Conservation (phyloP, 192 early-diverging fungal genomes). For the Linnemannia hyalina region DNA sequence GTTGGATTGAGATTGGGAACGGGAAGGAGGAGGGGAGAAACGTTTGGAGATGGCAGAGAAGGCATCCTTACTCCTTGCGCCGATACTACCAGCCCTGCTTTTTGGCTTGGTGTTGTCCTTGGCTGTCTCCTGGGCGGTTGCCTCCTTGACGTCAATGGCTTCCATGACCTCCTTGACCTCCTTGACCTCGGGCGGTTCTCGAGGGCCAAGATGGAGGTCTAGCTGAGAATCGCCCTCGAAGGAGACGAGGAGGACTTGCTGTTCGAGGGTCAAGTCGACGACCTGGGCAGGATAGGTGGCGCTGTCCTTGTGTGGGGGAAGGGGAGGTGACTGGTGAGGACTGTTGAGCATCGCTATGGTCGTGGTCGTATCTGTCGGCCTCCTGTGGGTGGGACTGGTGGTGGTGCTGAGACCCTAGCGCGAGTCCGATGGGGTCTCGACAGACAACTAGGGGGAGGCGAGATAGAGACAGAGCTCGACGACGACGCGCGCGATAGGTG, state of each 20-base stretch:
- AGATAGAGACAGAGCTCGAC: background rate
- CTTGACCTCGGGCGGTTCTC: background rate
- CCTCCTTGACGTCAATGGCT: background rate
- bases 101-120: background rate
- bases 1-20: conserved; percentile 12
- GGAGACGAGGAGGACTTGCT: conserved; percentile 4
- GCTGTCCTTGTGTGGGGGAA: background rate
- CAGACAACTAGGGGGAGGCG: background rate
- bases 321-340: background rate
- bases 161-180: background rate
- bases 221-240: background rate
- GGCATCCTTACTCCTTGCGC: conserved; percentile 12
- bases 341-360: background rate
- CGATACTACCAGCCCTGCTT: conserved; percentile 2
- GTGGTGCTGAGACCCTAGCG: background rate
- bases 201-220: background rate
- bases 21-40: conserved; percentile 26
- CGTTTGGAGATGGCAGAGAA: conserved; percentile 31
- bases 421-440: background rate
- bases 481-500: background rate
- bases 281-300: background rate
- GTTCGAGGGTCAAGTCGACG: background rate
- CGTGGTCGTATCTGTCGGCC: background rate
- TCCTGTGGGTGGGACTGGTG: background rate
- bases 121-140: background rate